Evolutionary conservation across 768 basidiomycete species (phyloP), one percentile per base, ranked within the genome.

Genomic region (Nevesoporus exiguus): DNA sequence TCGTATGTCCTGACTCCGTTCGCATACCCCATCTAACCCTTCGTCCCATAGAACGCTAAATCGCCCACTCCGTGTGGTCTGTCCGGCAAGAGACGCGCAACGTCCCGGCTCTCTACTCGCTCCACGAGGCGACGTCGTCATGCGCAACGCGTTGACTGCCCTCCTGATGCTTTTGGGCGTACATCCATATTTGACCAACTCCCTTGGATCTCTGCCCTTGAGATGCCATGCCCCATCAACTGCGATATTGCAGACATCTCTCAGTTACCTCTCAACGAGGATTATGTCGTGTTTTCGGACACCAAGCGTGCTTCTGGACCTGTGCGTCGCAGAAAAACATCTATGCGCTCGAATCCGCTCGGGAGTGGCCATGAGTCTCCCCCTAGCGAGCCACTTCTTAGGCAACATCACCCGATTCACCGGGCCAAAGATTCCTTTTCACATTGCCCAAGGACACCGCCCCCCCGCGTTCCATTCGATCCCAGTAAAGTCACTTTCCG

Each of bases 201-300:
- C 10, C 83, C 86, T 5, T 88, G 86, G 85, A 83, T 85, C 49
- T 75, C 83, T 24, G 75, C 80, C 8, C 71, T 87, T 47, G 81
- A 87, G 48, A 55, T 70, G 48, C 56, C 78, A 7, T 73, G 77
- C 14, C 74, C 78, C 49, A 51, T 73, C 61, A 72, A 75, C 61
- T 76, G 75, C 64, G 82, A 86, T 61, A 79, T 85, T 55, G 84
- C 85, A 51, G 85, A 87, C 70, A 78, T 86, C 41, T 86, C 85
- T 2, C 80, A 83, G 56, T 62, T 85, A n/a, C 74, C 75, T 24
- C 57, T 69, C 50, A 53, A 62, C 17, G 68, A 67, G 52, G 59
- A 65, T 50, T 54, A 59, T 37, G 47, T 47, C 27, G 3, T 60
- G 50, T 66, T 55, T 51, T 54, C 63, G 19, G 58, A 67, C 46